Conservation (phyloP, 805 yeast genomes). For the Wickerhamomyces silvicola region DNA sequence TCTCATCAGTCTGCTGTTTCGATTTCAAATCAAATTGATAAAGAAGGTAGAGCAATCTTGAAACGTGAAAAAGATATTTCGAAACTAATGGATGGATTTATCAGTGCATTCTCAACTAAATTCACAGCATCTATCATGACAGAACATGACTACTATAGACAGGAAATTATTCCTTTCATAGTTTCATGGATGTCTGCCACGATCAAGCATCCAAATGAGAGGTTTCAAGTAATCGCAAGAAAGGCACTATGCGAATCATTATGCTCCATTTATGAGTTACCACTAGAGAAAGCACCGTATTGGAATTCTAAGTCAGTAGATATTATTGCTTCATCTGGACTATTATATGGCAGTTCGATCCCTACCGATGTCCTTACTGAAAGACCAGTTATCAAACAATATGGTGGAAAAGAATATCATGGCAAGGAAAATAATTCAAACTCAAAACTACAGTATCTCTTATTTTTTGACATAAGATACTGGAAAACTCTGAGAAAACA, state of each 20-base stretch:
- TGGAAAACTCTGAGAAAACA: conserved; percentile 44
- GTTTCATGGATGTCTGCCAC: conserved; percentile 47
- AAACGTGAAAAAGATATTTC: conserved; percentile 25
- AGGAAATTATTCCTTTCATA: conserved; percentile 37
- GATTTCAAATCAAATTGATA: conserved; percentile 40
- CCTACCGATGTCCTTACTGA: no score
- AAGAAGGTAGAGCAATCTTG: conserved; percentile 44
- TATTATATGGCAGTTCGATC: conserved; percentile 16
- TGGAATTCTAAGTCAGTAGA: conserved; percentile 14
- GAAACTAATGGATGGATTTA: conserved; percentile 27
- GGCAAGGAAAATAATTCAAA: background rate
- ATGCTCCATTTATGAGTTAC: conserved; percentile 21
- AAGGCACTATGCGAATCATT: conserved; percentile 37
- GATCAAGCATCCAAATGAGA: conserved; percentile 28
- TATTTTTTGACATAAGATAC: conserved; percentile 54
- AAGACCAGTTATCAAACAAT: no score
- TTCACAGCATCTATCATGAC: conserved; percentile 50
- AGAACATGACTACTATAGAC: conserved; percentile 44
- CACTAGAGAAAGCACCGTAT: conserved; percentile 13
- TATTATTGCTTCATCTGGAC: conserved; percentile 9
- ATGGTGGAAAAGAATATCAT: background rate
- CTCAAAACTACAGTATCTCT: conserved; percentile 47
- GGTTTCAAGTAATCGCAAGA: conserved; percentile 35
- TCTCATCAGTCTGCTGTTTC: conserved; percentile 24
- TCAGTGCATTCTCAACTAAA: conserved; percentile 38